These are phyloP conservation scores for Colletotrichum sp. DNA, from an alignment of 2,329 filamentous ascomycete species.

Conservation along the genomic window DNA sequence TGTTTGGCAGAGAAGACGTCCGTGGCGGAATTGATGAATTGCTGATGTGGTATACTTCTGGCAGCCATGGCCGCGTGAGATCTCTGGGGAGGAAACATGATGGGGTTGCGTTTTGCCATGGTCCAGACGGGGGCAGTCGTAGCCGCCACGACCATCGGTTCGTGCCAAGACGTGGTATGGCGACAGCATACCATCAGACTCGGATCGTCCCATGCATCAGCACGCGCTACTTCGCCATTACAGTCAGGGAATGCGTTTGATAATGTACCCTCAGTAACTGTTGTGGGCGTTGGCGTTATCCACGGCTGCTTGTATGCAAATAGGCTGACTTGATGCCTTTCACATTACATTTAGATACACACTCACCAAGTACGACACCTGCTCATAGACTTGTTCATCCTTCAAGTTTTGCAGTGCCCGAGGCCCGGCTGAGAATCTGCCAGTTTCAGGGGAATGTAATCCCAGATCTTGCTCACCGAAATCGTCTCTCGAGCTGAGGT, in stretches of 20 bases:
- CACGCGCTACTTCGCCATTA: neutral
- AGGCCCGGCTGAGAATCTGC: neutral
- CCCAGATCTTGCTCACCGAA: fast-evolving
- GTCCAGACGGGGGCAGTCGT: neutral
- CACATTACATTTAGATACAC: neutral
- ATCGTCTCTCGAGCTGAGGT: neutral
- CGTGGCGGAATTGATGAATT: neutral
- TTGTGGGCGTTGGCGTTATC: neutral
- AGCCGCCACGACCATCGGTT: constrained; percentile 9
- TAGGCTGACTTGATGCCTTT: neutral
- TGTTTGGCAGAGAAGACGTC: neutral
- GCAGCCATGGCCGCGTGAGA: neutral
- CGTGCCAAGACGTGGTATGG: neutral
- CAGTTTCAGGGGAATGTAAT: neutral
- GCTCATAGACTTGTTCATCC: neutral
- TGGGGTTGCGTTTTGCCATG: neutral
- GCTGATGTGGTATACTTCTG: neutral
- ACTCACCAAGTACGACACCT: neutral
- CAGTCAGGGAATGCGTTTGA: neutral
- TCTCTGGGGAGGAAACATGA: fast-evolving
- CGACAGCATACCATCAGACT: neutral
- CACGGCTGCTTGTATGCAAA: neutral
- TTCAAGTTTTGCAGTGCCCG: neutral
- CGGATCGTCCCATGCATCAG: neutral
- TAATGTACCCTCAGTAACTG: neutral